Conservation (phyloP, 192 early-diverging fungal genomes). For the Spizellomyces punctatus region DNA sequence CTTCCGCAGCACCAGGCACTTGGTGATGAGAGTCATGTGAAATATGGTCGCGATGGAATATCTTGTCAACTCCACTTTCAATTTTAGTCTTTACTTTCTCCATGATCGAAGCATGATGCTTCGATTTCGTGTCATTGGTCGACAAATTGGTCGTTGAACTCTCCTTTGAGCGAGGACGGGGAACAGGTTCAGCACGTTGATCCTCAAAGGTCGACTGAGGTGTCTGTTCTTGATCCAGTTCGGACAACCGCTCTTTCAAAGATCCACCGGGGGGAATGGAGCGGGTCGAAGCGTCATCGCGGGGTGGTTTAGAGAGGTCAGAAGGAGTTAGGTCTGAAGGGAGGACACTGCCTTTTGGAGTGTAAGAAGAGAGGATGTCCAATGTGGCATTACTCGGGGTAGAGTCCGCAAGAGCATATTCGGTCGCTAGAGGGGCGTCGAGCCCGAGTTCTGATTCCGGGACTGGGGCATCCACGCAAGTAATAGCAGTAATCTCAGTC, state of each 20-base stretch:
- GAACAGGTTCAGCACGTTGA: not conserved
- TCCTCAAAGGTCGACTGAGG: not conserved
- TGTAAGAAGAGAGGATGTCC: not conserved
- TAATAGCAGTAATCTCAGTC: too few relatives aligned
- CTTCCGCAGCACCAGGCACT: not conserved
- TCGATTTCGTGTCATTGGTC: not conserved
- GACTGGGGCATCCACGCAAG: too few relatives aligned
- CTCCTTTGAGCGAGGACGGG: not conserved
- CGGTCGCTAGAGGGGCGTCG: not conserved
- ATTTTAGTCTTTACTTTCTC: not conserved
- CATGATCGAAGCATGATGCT: not conserved
- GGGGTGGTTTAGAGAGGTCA: constrained; percentile 16
- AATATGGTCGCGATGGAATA: not conserved
- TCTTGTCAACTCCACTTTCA: not conserved
- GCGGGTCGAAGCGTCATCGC: constrained; percentile 26
- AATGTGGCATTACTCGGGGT: not conserved
- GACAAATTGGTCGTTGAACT: not conserved
- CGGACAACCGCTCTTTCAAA: not conserved
- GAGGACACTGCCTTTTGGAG: constrained; percentile 3
- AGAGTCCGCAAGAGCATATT: constrained; percentile 1
- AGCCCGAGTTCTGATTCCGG: not conserved
- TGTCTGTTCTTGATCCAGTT: not conserved
- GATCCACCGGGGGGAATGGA: constrained; percentile 13
- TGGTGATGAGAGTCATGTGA: not conserved
- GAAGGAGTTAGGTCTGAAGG: constrained; percentile 12